Base-by-base conservation (phyloP, 2,329 filamentous ascomycete genomes). In the Pseudophaeomoniella oleicola region DNA sequence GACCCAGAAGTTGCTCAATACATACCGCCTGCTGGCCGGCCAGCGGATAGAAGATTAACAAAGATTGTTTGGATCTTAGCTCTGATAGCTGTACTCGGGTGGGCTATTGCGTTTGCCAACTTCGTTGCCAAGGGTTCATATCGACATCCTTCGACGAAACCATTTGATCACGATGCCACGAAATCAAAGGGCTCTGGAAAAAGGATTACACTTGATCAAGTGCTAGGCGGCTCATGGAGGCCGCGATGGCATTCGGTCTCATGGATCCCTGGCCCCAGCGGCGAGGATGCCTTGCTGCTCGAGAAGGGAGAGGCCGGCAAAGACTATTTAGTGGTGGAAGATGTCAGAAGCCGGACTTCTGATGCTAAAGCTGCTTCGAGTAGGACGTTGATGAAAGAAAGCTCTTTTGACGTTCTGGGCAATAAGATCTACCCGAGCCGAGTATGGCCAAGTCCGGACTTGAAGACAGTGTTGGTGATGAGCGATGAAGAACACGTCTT, bases 391-490 rank as follows among this genome's bases (percentile, higher is more conserved):
- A 93, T 98, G 76, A 73, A 84, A 56, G 56, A 71, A 10, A 52
- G 63, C 1, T 58, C 53, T 30, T 85, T 98, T 49, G 54, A 62
- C 13, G 77, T 77, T 38, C 66, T 66, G 5, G 72, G 66, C 9
- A 55, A 65, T 35, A 57, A 56, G 12, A 63, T 84, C 45, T 54
- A 50, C n/a, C 77, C 82, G 0, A 58, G 57, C 11, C 67, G 71
- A 46, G 72, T 76, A 3, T 78, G 73, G 66, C 85, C 90, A 2
- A 94, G 85, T 52, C 74, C 77, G 17, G 75, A 96, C 54, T 67
- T 94, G 55, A 84, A 78, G 50, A 88, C 83, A 54, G 85, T 98
- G 3, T 69, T 98, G 36, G 63, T 94, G n/a, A 70, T 77, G 35
- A 84, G 85, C 5, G 66, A 85, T 36, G 54, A 64, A 15, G 60